Evolutionary conservation across 169 alveolate genomes (phyloP), one percentile per base, ranked within the genome.

Genomic region (Plasmodium vivax): DNA sequence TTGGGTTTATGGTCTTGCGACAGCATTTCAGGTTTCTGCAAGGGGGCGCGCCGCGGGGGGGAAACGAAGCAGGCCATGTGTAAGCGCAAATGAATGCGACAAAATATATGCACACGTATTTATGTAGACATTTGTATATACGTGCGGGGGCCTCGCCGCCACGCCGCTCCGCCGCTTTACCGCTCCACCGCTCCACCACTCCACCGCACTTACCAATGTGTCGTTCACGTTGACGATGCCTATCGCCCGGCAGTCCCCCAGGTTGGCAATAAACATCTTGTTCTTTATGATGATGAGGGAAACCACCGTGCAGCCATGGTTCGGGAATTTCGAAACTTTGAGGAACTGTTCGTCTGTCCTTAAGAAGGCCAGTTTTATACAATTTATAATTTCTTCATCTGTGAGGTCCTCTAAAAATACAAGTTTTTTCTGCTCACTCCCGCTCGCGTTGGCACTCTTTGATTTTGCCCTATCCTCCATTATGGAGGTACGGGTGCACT

Each of bases 171-270:
- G 23, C 27, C 62, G 8, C 58, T 51, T 23, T 23, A 0, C 62
- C 27, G 23, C 62, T 51, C 45, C 45, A 5, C 8, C 45, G 45
- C 9, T 38, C 45, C 8, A 38, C 45, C 45, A 9, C 8, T 38
- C 45, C 27, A 6, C n/a, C n/a, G 16, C n/a, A 62, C 47, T 62
- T 90, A 90, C 94, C 56, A 90, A 74, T 0, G 79, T 36, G 38
- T 90, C 71, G 56, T 81, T 90, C 74, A 71, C 51, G 32, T 90
- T 90, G 56, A 90, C 84, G 62, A 90, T 51, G 5, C 94, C 94
- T 45, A 90, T 80, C n/a, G 94, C 94, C 83, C 94, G n/a, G 71
- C 94, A 90, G 41, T 90, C 94, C 34, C 94, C 94, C 14, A 90
- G 54, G 27, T 90, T 90, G 56, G 92, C 94, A 32, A 90, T 27